Evolutionary conservation across 495 filamentous ascomycete species (phyloP).

Genomic region (Achaetomiella virescens): DNA sequence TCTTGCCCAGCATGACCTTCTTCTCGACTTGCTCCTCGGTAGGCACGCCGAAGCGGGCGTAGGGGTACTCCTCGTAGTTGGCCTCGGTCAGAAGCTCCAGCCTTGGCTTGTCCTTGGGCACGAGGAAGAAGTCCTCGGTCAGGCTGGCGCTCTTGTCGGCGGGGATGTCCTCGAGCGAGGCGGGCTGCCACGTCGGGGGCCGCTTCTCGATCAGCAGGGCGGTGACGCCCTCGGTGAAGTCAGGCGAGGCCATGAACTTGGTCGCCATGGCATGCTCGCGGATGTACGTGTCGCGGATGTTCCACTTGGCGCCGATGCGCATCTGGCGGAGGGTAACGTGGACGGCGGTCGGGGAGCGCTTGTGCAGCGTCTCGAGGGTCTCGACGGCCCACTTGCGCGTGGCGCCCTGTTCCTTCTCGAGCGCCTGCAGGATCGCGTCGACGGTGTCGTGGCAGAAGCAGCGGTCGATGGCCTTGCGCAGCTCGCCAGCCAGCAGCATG

Average conservation of each 20-base stretch:
- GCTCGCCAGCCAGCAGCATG: conserved; percentile 54
- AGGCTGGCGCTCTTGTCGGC: conserved; percentile 37
- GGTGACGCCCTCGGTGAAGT: conserved; percentile 82
- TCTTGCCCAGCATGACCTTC: conserved; percentile 38
- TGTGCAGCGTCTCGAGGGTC: conserved; percentile 61
- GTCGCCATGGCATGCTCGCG: conserved; percentile 73
- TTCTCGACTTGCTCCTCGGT: conserved; percentile 61
- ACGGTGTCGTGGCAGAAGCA: conserved; percentile 65
- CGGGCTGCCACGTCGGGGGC: conserved; percentile 65
- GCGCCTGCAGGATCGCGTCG: conserved; percentile 60
- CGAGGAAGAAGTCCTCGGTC: conserved; percentile 53
- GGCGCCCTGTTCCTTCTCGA: conserved; percentile 49
- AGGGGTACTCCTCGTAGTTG: conserved; percentile 64
- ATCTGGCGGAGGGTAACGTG: conserved; percentile 76
- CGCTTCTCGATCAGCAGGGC: conserved; percentile 65
- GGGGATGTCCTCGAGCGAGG: conserved; percentile 55
- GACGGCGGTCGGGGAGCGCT: conserved; percentile 76
- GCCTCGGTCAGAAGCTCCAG: conserved; percentile 46
- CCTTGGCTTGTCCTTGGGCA: conserved; percentile 24
- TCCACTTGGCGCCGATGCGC: conserved; percentile 67
- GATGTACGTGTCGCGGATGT: conserved; percentile 73
- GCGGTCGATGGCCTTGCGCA: conserved; percentile 75
- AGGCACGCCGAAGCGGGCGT: conserved; percentile 60
- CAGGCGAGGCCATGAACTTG: conserved; percentile 78
- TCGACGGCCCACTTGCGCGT: conserved; percentile 64